Base-by-base conservation (phyloP, 169 alveolate species). In the Neospora caninum region DNA sequence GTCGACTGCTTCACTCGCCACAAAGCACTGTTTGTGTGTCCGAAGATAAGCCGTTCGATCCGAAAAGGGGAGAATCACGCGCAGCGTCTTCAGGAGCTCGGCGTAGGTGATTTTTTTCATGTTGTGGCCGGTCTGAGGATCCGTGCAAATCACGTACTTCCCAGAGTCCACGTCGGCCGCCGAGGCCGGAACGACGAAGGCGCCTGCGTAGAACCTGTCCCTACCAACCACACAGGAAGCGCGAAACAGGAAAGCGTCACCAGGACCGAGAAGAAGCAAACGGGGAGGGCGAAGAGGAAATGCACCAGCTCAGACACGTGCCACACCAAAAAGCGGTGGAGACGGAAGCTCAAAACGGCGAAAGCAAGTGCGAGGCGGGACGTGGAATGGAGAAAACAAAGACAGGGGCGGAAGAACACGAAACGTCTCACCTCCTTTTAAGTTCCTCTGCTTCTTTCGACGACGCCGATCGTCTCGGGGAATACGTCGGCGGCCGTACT, bases 1-100 rank as follows among this genome's bases (percentile, higher is more conserved):
- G 43, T 22, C 42, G 84, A 73, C 84, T n/a, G 84, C 84, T 9
- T 73, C 84, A 43, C 84, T 73, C n/a, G 49, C 84, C 43, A 36
- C 39, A 43, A 73, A 73, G 84, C 42, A 31, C 18, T 73, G 84
- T 16, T 36, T 31, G 27, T 73, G 84, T 16, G 84, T n/a, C 84
- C 84, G 84, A 13, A 73, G 43, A n/a, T 29, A 69, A 69, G 25
- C 45, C 84, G 84, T n/a, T 41, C 42, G 84, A 13, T 73, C 84
- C 31, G 84, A 6, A 10, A 73, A 10, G 43, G 84, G 84, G 49
- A 73, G 43, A n/a, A 73, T 2, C 38, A 13, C n/a, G 2, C n/a
- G 84, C 84, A 73, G 84, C 38, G n/a, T 31, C 20, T n/a, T 31
- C 38, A 73, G 43, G 27, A 73, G 84, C 43, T 22, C 42, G 9